A percentile compares a stretch with the other conserved stretches of the same genome.
phyloP scores from a whole-genome alignment of 2,329 filamentous ascomycete species.

The Thermomyces lanuginosus region DNA sequence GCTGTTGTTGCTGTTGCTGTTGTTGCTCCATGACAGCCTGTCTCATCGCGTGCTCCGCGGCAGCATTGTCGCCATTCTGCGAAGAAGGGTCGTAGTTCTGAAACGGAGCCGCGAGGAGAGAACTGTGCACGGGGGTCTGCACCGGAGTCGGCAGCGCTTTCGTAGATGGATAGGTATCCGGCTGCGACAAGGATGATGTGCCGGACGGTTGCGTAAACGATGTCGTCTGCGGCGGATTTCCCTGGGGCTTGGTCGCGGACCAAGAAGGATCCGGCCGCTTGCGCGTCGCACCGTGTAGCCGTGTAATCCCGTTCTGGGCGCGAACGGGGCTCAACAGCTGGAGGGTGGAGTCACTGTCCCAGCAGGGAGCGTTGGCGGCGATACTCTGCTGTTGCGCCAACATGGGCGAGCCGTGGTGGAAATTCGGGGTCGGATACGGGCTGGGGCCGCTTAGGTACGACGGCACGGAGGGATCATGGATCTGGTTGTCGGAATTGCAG shows the following conservation, averaged over 20 bases:
- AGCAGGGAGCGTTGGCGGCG: slow-evolving; percentile 18
- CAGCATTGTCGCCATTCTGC: slow-evolving; percentile 26
- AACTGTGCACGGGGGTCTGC: slow-evolving; percentile 37
- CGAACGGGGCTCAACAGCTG: slow-evolving; percentile 21
- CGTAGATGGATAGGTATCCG: slow-evolving; percentile 23
- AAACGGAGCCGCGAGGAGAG: slow-evolving; percentile 32
- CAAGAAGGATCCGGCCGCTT: slow-evolving; percentile 27
- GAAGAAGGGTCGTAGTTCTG: slow-evolving; percentile 29
- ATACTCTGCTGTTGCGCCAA: slow-evolving; percentile 24
- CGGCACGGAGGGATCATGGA: slow-evolving; percentile 18
- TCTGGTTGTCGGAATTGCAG: slow-evolving; percentile 22
- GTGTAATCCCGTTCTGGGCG: slow-evolving; percentile 14
- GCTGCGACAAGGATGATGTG: slow-evolving; percentile 23
- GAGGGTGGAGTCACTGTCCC: slow-evolving; percentile 17
- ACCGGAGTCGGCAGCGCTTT: slow-evolving; percentile 41
- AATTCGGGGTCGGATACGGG: slow-evolving; percentile 13
- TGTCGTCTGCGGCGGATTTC: slow-evolving; percentile 29
- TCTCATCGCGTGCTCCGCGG: slow-evolving; percentile 45
- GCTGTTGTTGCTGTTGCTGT: slow-evolving; percentile 15
- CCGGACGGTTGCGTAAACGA: slow-evolving; percentile 6
- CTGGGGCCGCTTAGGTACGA: slow-evolving; percentile 10
- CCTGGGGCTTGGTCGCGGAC: slow-evolving; percentile 24
- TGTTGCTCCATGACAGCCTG: slow-evolving; percentile 37
- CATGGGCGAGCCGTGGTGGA: slow-evolving; percentile 17
- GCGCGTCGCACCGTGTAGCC: slow-evolving; percentile 13